Percentiles rank a stretch among this genome's conserved stretches.
Evolutionary conservation across 768 basidiomycete genomes (phyloP).

Genomic region (Agaricus blazei): DNA sequence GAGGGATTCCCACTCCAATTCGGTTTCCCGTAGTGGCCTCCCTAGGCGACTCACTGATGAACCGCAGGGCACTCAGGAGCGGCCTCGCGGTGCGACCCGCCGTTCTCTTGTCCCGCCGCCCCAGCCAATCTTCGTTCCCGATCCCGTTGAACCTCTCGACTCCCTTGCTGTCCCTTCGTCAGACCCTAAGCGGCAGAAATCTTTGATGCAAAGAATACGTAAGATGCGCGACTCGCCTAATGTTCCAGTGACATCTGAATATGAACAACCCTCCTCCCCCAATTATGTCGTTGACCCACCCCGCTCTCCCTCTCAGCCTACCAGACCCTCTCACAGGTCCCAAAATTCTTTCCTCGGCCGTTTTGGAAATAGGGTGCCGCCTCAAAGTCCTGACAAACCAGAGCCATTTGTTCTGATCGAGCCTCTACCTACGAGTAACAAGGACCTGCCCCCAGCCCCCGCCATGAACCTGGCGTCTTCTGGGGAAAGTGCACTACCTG

Average conservation of each 20-base stretch:
- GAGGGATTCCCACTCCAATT: conserved; percentile 39
- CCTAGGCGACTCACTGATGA: conserved; percentile 21
- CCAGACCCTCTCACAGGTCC: conserved; percentile 63
- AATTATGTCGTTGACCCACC: conserved; percentile 37
- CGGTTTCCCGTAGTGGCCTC: conserved; percentile 28
- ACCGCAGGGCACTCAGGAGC: conserved; percentile 34
- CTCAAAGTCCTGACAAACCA: conserved; percentile 26
- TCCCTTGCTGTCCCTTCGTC: conserved; percentile 40
- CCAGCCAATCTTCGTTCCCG: conserved; percentile 75
- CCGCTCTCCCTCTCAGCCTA: conserved; percentile 14
- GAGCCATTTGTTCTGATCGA: conserved; percentile 72
- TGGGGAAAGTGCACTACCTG: conserved; percentile 36
- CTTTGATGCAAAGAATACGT: conserved; percentile 83
- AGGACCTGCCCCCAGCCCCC: conserved; percentile 56
- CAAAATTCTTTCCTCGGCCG: conserved; percentile 78
- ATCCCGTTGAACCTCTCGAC: conserved; percentile 34
- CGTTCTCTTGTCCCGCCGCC: conserved; percentile 69
- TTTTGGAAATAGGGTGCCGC: conserved; percentile 38
- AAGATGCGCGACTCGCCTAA: conserved; percentile 87
- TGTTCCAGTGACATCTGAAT: conserved; percentile 57
- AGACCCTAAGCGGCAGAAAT: conserved; percentile 71
- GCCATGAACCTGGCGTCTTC: conserved; percentile 35
- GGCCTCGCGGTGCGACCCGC: conserved; percentile 34
- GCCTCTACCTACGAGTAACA: conserved; percentile 23
- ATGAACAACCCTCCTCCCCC: conserved; percentile 40